A percentile compares a stretch with the other conserved stretches of the same genome.
phyloP scores from a whole-genome alignment of 1,139 yeast genomes.

The Sugiyamaella japonica region DNA sequence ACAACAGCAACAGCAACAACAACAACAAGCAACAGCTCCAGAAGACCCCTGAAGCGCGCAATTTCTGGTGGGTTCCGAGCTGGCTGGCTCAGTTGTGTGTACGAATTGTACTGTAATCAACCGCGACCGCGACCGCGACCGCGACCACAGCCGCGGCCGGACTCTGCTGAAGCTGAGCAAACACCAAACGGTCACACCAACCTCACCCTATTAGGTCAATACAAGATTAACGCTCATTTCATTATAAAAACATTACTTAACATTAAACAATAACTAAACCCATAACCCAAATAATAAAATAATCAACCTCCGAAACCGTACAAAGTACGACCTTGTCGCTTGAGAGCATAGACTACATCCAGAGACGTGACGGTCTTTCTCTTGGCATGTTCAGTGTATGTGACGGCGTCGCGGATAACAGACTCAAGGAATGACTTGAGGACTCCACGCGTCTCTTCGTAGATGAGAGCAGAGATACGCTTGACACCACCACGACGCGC shows the following conservation, averaged over 20 bases:
- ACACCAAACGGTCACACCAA: no score
- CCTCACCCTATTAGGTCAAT: no score
- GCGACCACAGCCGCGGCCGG: background rate
- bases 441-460: constrained; percentile 98
- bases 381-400: constrained; percentile 99
- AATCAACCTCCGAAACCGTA: constrained; percentile 99
- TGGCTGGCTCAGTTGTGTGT: no score
- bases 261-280: constrained; percentile 10
- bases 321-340: constrained; percentile 99
- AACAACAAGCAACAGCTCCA: no score
- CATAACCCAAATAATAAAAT: constrained; percentile 15
- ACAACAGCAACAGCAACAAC: no score
- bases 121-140: background rate
- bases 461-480: constrained; percentile 98
- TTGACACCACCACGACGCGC: constrained; percentile 99
- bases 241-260: background rate
- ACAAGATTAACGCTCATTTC: constrained; percentile 4
- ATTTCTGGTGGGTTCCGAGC: no score
- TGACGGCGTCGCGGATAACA: constrained; percentile 98
- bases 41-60: no score
- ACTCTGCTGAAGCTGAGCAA: no score
- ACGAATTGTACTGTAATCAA: no score
- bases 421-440: constrained; percentile 94
- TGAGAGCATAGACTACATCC: constrained; percentile 98
- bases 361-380: constrained; percentile 99